A percentile compares a stretch with the other conserved stretches of the same genome.
Conservation (phyloP, 2,329 filamentous ascomycete species). For the Aspergillus calidoustus region DNA sequence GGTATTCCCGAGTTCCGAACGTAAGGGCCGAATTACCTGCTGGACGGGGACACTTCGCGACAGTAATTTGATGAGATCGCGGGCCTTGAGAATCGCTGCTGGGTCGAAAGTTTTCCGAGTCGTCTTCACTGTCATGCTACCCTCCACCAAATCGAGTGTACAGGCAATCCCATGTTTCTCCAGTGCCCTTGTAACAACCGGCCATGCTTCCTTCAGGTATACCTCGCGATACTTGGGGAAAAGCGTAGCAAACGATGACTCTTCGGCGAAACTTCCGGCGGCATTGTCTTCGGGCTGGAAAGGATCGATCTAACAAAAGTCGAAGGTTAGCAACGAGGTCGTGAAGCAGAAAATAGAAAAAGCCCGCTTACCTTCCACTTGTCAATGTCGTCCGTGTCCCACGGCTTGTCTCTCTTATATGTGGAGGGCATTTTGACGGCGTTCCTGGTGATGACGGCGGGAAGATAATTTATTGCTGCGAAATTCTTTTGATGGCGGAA, state of each 20-base stretch:
- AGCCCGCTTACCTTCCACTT: constrained; percentile 75
- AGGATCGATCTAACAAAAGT: constrained; percentile 64
- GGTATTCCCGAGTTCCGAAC: background rate
- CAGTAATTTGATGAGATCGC: constrained; percentile 91
- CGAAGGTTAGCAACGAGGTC: constrained; percentile 11
- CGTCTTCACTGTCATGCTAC: constrained; percentile 95
- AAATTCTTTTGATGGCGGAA: constrained; percentile 24
- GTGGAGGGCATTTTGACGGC: constrained; percentile 76
- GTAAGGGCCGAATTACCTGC: constrained; percentile 53
- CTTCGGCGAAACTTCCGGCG: constrained; percentile 85
- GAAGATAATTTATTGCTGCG: constrained; percentile 13
- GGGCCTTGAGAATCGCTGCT: constrained; percentile 87
- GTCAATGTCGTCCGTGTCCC: constrained; percentile 96
- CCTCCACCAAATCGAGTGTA: constrained; percentile 91
- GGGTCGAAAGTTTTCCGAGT: constrained; percentile 91
- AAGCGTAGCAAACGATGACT: constrained; percentile 80
- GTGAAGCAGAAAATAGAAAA: background rate
- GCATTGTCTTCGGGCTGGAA: constrained; percentile 87
- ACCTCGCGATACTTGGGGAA: constrained; percentile 97
- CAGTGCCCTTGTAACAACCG: constrained; percentile 82
- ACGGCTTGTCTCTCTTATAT: constrained; percentile 86
- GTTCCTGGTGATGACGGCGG: constrained; percentile 5
- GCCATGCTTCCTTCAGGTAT: constrained; percentile 92
- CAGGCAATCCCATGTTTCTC: constrained; percentile 89
- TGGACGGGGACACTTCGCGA: constrained; percentile 90